Evolutionary conservation across 208 protist genomes (phyloP), one percentile per base, ranked within the genome.

Genomic region (Novymonas esmeraldas): DNA sequence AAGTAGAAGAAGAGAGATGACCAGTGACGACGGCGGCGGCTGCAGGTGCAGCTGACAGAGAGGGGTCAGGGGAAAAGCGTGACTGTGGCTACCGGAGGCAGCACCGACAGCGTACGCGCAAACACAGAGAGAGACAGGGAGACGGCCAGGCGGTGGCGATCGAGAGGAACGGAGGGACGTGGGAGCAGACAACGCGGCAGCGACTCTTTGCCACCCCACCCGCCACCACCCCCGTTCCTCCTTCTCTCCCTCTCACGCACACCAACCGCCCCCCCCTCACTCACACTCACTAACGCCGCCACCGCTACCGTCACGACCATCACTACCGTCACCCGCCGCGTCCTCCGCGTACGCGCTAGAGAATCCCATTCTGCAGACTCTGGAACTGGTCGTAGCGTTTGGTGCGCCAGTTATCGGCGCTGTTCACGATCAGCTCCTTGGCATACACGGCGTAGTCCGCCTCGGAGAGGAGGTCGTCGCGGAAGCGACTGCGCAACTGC

Each of bases 351-450:
- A 10, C 41, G 10, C 29, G 28, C 46, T 54, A 64, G 70, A 95
- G 59, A 57, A 98, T 97, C 36, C 93, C 93, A 59, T 98, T 98
- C 61, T 95, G 89, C 34, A 96, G 76, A 16, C 88, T 93, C 69
- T 97, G 93, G 54, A 97, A 97, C 69, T 96, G 86, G 70, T 97
- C 93, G 75, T 98, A 97, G 10, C 85, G 84, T 28, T 86, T 75
- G 1, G 93, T 97, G 65, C 92, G 83, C 95, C 95, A 98, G 76
- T 98, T 98, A 66, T 98, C 94, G 14, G 92, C 81, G 69, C 89
- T 96, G 45, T 73, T 84, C 55, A 86, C 76, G 67, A 98, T 94
- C 24, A 97, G 76, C 18, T 97, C 89, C 50, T 87, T 86, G 0
- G 88, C 81, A 64, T 87, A 95, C 10, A 95, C 56, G 26, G 87